phyloP scores from a whole-genome alignment of 768 basidiomycete species.

The Coprinopsis strossmayeri region DNA sequence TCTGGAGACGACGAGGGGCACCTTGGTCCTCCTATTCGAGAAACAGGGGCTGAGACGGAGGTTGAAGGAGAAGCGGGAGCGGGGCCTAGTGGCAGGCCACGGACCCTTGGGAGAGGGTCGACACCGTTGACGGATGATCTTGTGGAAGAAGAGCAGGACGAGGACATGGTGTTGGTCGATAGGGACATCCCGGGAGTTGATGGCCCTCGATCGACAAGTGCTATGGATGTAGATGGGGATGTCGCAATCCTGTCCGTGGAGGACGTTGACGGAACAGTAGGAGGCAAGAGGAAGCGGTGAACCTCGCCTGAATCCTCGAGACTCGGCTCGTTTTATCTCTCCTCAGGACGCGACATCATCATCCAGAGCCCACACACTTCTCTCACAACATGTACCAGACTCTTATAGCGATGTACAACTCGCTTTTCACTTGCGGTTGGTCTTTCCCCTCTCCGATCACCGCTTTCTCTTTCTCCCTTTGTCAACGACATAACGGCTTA shows the following conservation, averaged over 20 bases:
- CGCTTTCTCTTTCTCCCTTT: no score
- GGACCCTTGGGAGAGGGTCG: constrained; percentile 13
- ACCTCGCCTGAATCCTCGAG: background rate
- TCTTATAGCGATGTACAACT: no score
- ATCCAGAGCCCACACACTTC: no score
- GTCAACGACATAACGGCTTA: no score
- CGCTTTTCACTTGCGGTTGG: no score
- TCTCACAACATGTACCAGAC: no score
- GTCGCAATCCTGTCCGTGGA: constrained; percentile 11
- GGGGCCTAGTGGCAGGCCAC: constrained; percentile 1
- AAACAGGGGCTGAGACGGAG: constrained; percentile 32
- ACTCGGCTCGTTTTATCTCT: no score
- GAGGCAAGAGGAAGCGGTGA: constrained; percentile 30
- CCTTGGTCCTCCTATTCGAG: constrained; percentile 14
- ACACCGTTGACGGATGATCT: constrained; percentile 15
- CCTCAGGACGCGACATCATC: no score
- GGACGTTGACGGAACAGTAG: constrained; percentile 26
- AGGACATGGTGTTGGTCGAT: constrained; percentile 9
- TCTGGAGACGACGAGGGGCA: constrained; percentile 11
- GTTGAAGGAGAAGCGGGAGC: constrained; percentile 25
- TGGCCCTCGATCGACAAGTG: constrained; percentile 1
- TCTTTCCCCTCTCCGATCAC: no score
- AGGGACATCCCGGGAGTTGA: background rate
- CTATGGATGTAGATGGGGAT: constrained; percentile 7
- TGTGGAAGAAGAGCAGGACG: constrained; percentile 15